Evolutionary conservation across 108 stramenopile genomes (phyloP).

Genomic region (Cyclotella cryptica): DNA sequence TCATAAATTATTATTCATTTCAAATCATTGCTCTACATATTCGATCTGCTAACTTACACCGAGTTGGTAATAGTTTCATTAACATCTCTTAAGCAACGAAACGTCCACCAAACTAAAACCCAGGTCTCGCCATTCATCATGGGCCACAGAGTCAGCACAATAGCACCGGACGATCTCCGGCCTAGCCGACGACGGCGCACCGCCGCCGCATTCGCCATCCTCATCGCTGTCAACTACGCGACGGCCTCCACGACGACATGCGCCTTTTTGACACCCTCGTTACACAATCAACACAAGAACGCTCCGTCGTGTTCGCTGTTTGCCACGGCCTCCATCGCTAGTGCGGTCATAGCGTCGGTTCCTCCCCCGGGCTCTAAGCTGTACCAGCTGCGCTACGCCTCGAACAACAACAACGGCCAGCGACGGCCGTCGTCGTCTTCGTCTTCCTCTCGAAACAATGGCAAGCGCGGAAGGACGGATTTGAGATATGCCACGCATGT

Average conservation of each 20-base stretch:
- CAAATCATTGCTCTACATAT: too few relatives aligned
- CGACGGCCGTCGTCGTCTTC: not conserved
- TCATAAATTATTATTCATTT: too few relatives aligned
- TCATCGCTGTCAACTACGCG: slow-evolving; percentile 2
- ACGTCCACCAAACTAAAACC: not conserved
- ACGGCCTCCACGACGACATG: not conserved
- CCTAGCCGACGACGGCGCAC: not conserved
- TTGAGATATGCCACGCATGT: slow-evolving; percentile 33
- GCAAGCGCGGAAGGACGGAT: slow-evolving; percentile 7
- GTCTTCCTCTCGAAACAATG: not conserved
- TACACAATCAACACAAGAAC: not conserved
- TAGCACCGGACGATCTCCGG: not conserved
- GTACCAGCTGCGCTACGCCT: slow-evolving; percentile 14
- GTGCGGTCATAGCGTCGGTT: slow-evolving; percentile 25
- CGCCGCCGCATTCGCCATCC: not conserved
- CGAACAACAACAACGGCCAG: too few relatives aligned
- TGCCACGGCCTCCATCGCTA: slow-evolving; percentile 18
- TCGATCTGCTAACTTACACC: too few relatives aligned
- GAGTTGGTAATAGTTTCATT: too few relatives aligned
- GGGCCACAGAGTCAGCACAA: slow-evolving; percentile 16
- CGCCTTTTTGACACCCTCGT: not conserved
- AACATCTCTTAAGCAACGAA: too few relatives aligned
- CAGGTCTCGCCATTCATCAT: not conserved
- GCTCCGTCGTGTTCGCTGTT: slow-evolving; percentile 17
- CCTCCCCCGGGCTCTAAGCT: slow-evolving; percentile 36